Conservation (phyloP, 805 yeast genomes). For the Ogataea paradorogensis region DNA sequence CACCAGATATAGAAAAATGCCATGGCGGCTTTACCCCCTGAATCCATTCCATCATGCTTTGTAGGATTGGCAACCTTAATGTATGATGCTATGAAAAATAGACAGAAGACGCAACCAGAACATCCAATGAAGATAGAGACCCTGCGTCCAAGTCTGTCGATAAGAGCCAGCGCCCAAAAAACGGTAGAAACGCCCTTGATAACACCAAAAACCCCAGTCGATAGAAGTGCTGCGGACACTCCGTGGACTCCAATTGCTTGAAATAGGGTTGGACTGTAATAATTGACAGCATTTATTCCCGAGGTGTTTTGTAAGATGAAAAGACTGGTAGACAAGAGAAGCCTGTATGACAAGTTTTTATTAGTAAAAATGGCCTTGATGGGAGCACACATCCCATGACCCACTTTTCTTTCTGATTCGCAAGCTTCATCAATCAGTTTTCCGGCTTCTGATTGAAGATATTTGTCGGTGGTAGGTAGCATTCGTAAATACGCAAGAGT, state of each 20-base stretch:
- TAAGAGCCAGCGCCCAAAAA: conserved; percentile 5
- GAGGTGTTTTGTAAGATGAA: conserved; percentile 23
- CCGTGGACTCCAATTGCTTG: conserved; percentile 38
- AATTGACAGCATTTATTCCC: conserved; percentile 47
- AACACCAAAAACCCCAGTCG: conserved; percentile 20
- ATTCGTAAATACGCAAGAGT: conserved; percentile 34
- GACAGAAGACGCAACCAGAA: conserved; percentile 1
- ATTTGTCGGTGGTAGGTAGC: conserved; percentile 40
- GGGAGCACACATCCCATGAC: conserved; percentile 3
- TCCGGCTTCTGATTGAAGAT: conserved; percentile 51
- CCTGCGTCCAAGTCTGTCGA: conserved; percentile 4
- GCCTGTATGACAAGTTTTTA: conserved; percentile 24
- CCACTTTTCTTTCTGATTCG: conserved; percentile 1
- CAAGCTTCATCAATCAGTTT: conserved; percentile 51
- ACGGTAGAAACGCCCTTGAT: conserved; percentile 6
- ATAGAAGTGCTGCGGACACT: conserved; percentile 22
- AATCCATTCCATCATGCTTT: not conserved
- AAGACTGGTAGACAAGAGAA: conserved; percentile 23
- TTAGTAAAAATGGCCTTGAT: conserved; percentile 35
- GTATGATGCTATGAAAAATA: conserved; percentile 2
- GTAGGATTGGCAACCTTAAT: conserved; percentile 4
- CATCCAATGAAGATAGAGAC: not conserved
- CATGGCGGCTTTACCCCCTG: conserved; percentile 1
- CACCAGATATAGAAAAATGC: conserved; percentile 6
- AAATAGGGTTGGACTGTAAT: conserved; percentile 46